phyloP scores from a whole-genome alignment of 192 early-diverging fungal species.

The Rhizoclosmatium sp. region DNA sequence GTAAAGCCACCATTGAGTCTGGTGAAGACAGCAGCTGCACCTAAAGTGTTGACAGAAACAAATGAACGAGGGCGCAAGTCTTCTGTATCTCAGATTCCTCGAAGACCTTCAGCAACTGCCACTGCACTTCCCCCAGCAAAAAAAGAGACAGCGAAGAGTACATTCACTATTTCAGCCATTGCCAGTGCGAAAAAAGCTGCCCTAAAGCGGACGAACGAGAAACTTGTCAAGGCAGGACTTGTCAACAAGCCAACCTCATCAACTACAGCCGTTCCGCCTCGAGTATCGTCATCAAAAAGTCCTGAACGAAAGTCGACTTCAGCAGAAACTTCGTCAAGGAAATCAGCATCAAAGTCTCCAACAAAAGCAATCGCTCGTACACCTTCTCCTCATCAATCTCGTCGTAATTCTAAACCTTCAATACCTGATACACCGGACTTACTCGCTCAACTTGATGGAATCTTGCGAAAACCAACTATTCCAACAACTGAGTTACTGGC shows the following conservation, averaged over 20 bases:
- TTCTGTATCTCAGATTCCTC: constrained; percentile 1
- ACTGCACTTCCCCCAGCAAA: neutral
- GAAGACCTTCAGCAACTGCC: neutral
- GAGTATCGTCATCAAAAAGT: neutral
- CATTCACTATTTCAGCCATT: neutral
- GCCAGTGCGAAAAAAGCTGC: constrained; percentile 23
- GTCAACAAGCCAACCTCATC: neutral
- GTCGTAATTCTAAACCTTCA: neutral
- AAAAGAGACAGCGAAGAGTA: neutral
- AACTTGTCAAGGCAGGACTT: neutral
- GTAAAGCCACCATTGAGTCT: neutral
- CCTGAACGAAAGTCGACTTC: neutral
- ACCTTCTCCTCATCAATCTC: neutral
- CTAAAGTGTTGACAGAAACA: neutral
- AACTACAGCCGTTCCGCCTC: neutral
- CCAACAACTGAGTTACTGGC: too few relatives aligned
- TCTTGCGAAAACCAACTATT: neutral
- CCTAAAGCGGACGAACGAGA: constrained; percentile 18
- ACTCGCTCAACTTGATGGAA: constrained; percentile 6
- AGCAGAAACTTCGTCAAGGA: neutral
- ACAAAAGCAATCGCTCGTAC: neutral
- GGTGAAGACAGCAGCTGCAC: neutral
- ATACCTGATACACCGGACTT: constrained; percentile 18
- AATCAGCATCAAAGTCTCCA: neutral
- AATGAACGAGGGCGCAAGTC: neutral